Evolutionary conservation across 2,329 filamentous ascomycete genomes (phyloP).

Genomic region (Amesomyces nigricolor): DNA sequence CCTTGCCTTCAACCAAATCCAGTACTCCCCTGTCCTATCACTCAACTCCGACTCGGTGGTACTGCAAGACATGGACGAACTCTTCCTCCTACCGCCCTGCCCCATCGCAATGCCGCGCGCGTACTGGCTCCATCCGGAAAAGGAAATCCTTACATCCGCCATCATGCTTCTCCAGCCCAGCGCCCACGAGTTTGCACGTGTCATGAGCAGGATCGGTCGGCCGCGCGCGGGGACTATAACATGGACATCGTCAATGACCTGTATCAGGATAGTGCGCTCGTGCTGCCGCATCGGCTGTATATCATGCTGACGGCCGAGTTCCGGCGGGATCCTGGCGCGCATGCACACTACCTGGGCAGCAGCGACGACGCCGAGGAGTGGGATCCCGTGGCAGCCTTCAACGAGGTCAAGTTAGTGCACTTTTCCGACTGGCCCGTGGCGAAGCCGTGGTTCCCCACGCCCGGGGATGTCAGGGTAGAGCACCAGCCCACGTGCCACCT

Average conservation of each 20-base stretch:
- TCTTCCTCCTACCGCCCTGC: constrained; percentile 59
- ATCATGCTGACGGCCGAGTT: constrained; percentile 59
- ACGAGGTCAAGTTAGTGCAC: constrained; percentile 61
- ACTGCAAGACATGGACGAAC: constrained; percentile 60
- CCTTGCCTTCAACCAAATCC: constrained; percentile 59
- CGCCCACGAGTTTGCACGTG: constrained; percentile 41
- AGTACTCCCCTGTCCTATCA: constrained; percentile 49
- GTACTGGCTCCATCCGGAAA: constrained; percentile 59
- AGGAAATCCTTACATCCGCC: constrained; percentile 48
- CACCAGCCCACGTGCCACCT: constrained; percentile 31
- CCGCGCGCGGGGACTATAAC: constrained; percentile 45
- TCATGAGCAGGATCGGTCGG: constrained; percentile 28
- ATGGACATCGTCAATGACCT: constrained; percentile 64
- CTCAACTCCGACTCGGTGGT: constrained; percentile 59
- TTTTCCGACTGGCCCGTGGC: constrained; percentile 68
- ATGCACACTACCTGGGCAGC: constrained; percentile 37
- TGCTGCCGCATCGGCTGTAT: constrained; percentile 59
- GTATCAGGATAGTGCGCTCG: constrained; percentile 52
- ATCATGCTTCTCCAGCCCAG: constrained; percentile 59
- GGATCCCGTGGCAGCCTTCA: constrained; percentile 34
- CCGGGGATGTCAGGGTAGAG: constrained; percentile 25
- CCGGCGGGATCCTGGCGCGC: constrained; percentile 38
- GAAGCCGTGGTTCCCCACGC: constrained; percentile 44
- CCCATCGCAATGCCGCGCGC: constrained; percentile 64
- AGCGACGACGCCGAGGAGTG: constrained; percentile 5